Conservation (phyloP, 169 alveolate genomes). For the Plasmodium falciparum region DNA sequence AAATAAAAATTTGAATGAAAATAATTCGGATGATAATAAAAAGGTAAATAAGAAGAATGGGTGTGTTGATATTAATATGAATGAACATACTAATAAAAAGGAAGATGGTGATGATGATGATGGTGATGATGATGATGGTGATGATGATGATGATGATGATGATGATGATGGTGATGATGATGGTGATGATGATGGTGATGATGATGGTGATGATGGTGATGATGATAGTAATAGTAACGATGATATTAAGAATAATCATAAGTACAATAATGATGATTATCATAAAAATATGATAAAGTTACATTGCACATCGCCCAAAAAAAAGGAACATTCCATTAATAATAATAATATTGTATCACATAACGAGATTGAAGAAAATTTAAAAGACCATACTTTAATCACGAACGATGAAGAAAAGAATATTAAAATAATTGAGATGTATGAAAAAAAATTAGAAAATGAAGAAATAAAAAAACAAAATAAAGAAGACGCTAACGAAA, state of each 20-base stretch:
- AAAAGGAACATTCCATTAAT: too few species aligned
- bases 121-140: neutral
- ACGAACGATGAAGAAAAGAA: neutral
- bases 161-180: neutral
- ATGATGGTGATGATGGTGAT: neutral
- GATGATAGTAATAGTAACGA: neutral
- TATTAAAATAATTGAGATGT: slow-evolving; percentile 2
- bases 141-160: neutral
- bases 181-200: neutral
- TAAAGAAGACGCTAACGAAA: neutral
- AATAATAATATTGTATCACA: neutral
- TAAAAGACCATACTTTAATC: neutral
- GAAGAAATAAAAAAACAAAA: neutral
- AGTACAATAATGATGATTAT: neutral
- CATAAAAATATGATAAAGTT: too few species aligned
- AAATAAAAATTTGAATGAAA: slow-evolving; percentile 19
- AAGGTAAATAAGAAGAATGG: neutral
- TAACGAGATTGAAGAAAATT: neutral
- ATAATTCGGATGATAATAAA: neutral
- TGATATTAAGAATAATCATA: neutral
- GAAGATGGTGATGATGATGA: neutral
- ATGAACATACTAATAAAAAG: neutral
- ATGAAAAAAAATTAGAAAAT: slow-evolving; percentile 15
- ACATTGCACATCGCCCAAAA: too few species aligned
- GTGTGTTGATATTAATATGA: neutral